Conservation (phyloP, 768 basidiomycete genomes). For the Hortiboletus campestris region DNA sequence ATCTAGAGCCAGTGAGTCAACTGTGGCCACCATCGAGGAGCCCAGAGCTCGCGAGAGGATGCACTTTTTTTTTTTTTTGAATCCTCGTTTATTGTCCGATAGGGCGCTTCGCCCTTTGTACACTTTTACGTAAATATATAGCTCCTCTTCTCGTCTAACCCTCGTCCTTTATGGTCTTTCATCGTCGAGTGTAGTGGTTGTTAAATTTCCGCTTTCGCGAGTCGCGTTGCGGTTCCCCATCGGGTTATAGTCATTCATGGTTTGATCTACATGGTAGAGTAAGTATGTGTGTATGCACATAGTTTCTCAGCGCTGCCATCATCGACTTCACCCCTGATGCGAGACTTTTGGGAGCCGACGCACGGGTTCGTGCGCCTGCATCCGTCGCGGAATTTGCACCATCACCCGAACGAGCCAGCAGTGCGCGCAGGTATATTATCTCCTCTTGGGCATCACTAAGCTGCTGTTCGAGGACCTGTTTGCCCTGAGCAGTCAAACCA, state of each 20-base stretch:
- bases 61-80: too few species aligned
- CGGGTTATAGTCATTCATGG: too few species aligned
- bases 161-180: too few species aligned
- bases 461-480: background rate
- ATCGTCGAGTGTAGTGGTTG: too few species aligned
- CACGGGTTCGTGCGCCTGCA: background rate
- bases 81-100: too few species aligned
- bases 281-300: too few species aligned
- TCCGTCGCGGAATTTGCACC: background rate
- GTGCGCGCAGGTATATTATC: background rate
- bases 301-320: background rate
- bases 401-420: background rate
- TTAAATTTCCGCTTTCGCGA: too few species aligned
- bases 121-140: too few species aligned
- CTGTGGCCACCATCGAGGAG: background rate
- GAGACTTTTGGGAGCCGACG: background rate
- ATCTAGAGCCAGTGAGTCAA: background rate
- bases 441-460: background rate
- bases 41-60: background rate
- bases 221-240: too few species aligned
- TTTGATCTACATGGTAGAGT: too few species aligned
- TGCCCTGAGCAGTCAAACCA: background rate
- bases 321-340: background rate
- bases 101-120: too few species aligned
- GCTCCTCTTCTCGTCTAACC: too few species aligned